phyloP scores from a whole-genome alignment of 495 filamentous ascomycete species.

The Corynascus novoguineensis region DNA sequence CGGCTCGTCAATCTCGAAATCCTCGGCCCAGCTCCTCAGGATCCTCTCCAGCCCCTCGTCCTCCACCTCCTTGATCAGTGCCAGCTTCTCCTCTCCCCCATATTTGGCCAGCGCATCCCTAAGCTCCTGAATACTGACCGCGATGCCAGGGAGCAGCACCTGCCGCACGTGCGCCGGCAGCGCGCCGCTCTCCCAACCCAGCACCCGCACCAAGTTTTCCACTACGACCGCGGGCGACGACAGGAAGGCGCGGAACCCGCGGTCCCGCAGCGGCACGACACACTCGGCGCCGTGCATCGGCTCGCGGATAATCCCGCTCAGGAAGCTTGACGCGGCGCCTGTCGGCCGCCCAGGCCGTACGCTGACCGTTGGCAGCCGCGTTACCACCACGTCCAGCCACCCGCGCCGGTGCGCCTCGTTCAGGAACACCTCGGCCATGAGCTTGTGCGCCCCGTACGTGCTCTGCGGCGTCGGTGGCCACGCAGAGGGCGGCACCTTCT shows the following conservation, averaged over 20 bases:
- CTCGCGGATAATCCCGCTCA: constrained; percentile 59
- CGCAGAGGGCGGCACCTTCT: no score
- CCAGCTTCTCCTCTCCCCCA: constrained; percentile 62
- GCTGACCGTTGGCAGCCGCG: constrained; percentile 69
- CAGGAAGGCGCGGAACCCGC: constrained; percentile 58
- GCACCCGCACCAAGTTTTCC: constrained; percentile 63
- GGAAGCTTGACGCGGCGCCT: constrained; percentile 67
- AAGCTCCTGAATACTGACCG: constrained; percentile 67
- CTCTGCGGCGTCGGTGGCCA: constrained; percentile 61
- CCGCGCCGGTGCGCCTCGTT: constrained; percentile 72
- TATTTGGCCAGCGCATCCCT: constrained; percentile 65
- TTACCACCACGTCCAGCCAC: constrained; percentile 59
- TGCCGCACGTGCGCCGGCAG: constrained; percentile 54
- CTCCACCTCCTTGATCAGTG: constrained; percentile 58
- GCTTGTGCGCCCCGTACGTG: constrained; percentile 75
- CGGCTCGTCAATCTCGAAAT: constrained; percentile 57
- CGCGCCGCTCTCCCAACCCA: constrained; percentile 48
- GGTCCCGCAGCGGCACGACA: constrained; percentile 54
- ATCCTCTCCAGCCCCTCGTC: constrained; percentile 64
- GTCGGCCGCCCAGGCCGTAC: constrained; percentile 71
- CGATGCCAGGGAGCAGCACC: constrained; percentile 69
- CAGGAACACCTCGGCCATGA: constrained; percentile 66
- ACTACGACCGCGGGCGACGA: constrained; percentile 62
- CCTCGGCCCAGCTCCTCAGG: constrained; percentile 66
- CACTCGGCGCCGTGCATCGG: constrained; percentile 57